Percentiles rank a stretch among this genome's conserved stretches.
phyloP scores from a whole-genome alignment of 1,284 basidiomycete genomes.

The Coniophora puteana region DNA sequence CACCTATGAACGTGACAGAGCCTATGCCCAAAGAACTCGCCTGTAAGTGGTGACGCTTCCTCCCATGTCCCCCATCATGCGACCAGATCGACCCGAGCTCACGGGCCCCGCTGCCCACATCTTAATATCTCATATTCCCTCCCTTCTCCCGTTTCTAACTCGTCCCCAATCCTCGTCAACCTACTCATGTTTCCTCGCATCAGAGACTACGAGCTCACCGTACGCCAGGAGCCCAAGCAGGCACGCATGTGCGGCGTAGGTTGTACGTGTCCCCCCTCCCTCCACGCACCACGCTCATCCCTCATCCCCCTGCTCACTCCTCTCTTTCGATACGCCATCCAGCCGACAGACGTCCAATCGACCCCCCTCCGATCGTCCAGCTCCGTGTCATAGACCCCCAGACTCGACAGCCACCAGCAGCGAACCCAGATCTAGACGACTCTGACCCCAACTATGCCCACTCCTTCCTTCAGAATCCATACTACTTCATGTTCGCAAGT shows the following conservation, averaged over 20 bases:
- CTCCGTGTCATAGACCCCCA: conserved; percentile 80
- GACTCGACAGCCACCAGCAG: conserved; percentile 31
- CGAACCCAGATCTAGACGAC: conserved; percentile 29
- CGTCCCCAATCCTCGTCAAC: not conserved
- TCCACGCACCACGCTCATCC: conserved; percentile 7
- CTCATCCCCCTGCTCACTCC: conserved; percentile 6
- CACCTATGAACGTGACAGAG: no score
- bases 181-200: conserved; percentile 4
- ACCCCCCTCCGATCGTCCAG: conserved; percentile 96
- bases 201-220: conserved; percentile 80
- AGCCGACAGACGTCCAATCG: conserved; percentile 93
- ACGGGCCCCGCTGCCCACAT: no score
- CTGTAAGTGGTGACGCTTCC: no score
- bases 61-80: no score
- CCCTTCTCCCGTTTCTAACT: conserved; percentile 2
- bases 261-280: conserved; percentile 58
- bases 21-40: no score
- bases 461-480: conserved; percentile 81
- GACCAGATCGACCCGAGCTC: no score
- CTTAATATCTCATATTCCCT: no score
- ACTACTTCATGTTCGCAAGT: conserved; percentile 93
- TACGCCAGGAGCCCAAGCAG: conserved; percentile 87
- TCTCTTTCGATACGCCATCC: conserved; percentile 14
- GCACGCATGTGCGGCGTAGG: conserved; percentile 92
- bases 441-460: conserved; percentile 30